A percentile compares a stretch with the other conserved stretches of the same genome.
Evolutionary conservation across 345 rosid genomes (phyloP).

Genomic region (Moricandia arvensis): DNA sequence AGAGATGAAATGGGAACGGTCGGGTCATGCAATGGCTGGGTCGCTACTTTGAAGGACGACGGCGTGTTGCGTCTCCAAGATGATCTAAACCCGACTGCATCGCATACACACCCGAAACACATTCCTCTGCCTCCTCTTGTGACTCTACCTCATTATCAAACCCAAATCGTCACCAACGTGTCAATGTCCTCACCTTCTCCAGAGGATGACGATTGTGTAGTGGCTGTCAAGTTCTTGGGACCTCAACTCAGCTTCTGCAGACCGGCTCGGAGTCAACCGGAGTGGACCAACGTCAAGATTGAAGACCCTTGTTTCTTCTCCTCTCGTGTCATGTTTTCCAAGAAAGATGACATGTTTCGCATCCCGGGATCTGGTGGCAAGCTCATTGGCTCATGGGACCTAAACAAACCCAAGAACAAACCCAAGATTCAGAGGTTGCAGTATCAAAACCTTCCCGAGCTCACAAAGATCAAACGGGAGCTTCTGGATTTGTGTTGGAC

Average conservation of each 20-base stretch:
- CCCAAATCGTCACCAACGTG: not conserved
- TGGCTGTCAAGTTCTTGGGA: not conserved
- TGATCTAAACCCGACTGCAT: not conserved
- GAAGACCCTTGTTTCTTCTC: not conserved
- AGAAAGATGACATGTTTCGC: not conserved
- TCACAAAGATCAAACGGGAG: not conserved
- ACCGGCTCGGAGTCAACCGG: not conserved
- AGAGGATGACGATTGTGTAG: not conserved
- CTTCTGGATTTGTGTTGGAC: not conserved
- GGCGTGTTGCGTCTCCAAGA: not conserved
- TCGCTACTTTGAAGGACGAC: not conserved
- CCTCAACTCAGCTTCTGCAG: not conserved
- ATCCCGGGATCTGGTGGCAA: not conserved
- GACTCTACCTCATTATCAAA: not conserved
- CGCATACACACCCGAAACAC: not conserved
- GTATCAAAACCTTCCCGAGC: not conserved
- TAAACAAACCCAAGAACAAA: not conserved
- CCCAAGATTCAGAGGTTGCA: not conserved
- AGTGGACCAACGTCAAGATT: not conserved
- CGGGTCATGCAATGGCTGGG: not conserved
- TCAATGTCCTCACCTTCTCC: not conserved
- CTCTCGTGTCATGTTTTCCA: not conserved
- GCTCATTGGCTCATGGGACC: not conserved
- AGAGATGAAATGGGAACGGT: not conserved
- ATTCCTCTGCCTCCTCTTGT: not conserved